phyloP scores from a whole-genome alignment of 352 stramenopile species.

The Elongisporangium undulatum region DNA sequence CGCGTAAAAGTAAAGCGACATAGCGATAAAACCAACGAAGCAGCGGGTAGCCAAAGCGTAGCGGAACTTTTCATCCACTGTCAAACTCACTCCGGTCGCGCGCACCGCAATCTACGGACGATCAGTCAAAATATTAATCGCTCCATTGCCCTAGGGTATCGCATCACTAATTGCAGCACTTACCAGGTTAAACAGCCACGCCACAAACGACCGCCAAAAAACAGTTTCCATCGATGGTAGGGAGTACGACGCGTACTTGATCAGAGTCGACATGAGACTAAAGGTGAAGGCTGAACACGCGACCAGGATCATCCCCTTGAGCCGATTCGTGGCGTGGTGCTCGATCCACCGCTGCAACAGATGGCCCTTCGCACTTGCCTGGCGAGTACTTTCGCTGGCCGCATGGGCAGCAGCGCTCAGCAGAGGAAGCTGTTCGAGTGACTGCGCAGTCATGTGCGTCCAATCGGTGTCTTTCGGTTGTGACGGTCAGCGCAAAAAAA shows the following conservation, averaged over 20 bases:
- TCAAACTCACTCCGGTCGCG: constrained; percentile 13
- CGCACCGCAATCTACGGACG: constrained; percentile 31
- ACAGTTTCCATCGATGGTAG: constrained; percentile 57
- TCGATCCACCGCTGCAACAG: constrained; percentile 8
- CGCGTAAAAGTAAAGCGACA: constrained; percentile 46
- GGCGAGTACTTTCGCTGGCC: neutral
- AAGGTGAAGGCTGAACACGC: constrained; percentile 47
- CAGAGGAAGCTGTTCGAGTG: neutral
- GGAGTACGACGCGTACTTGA: constrained; percentile 45
- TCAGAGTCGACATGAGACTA: constrained; percentile 53
- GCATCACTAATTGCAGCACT: neutral
- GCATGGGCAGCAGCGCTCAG: neutral
- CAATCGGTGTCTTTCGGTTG: neutral
- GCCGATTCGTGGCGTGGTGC: constrained; percentile 4
- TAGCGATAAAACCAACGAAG: constrained; percentile 34
- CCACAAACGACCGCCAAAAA: constrained; percentile 60
- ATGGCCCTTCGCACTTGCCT: neutral
- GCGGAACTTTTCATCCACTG: constrained; percentile 34
- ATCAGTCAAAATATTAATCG: neutral
- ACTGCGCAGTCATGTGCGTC: neutral
- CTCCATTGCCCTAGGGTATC: too few relatives aligned
- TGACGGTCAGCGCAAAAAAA: neutral
- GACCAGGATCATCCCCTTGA: constrained; percentile 35
- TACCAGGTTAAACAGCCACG: constrained; percentile 50
- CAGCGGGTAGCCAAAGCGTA: constrained; percentile 31